phyloP scores from a whole-genome alignment of 1,139 yeast species.

The Magnusiomyces clavatus region DNA sequence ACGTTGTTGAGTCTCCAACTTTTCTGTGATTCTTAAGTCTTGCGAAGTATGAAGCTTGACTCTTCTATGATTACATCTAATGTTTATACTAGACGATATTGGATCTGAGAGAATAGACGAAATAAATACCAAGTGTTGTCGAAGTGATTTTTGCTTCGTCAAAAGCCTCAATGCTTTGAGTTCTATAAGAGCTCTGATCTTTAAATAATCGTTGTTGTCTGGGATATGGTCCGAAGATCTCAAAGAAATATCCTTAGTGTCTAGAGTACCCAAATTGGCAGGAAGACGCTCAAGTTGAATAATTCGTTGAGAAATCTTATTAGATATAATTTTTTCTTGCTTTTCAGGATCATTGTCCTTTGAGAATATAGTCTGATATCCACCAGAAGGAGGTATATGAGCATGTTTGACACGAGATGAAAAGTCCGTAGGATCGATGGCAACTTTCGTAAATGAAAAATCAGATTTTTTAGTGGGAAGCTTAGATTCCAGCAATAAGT shows the following conservation, averaged over 20 bases:
- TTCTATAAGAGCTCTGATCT: slow-evolving; percentile 66
- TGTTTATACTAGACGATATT: slow-evolving; percentile 28
- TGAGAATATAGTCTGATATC: slow-evolving; percentile 9
- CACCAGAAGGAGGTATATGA: slow-evolving; percentile 25
- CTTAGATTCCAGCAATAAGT: slow-evolving; percentile 31
- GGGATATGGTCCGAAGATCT: slow-evolving; percentile 40
- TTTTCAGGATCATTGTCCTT: neutral
- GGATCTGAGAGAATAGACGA: slow-evolving; percentile 41
- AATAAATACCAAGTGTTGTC: slow-evolving; percentile 62
- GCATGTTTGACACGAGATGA: slow-evolving; percentile 30
- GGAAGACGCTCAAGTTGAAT: slow-evolving; percentile 71
- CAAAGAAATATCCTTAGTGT: slow-evolving; percentile 34
- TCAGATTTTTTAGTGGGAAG: slow-evolving; percentile 14
- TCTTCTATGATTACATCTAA: slow-evolving; percentile 34
- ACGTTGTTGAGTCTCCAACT: slow-evolving; percentile 50
- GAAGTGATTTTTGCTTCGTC: slow-evolving; percentile 76
- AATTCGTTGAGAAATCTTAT: slow-evolving; percentile 56
- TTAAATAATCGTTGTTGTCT: slow-evolving; percentile 39
- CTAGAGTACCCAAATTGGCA: slow-evolving; percentile 63
- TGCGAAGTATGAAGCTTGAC: slow-evolving; percentile 61
- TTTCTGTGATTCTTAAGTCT: slow-evolving; percentile 55
- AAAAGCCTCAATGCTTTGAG: slow-evolving; percentile 72
- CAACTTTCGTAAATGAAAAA: slow-evolving; percentile 4
- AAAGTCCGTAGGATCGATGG: slow-evolving; percentile 24
- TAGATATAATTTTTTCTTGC: slow-evolving; percentile 33